Evolutionary conservation across 2,329 filamentous ascomycete species (phyloP).

Genomic region (Fusarium equiseti): DNA sequence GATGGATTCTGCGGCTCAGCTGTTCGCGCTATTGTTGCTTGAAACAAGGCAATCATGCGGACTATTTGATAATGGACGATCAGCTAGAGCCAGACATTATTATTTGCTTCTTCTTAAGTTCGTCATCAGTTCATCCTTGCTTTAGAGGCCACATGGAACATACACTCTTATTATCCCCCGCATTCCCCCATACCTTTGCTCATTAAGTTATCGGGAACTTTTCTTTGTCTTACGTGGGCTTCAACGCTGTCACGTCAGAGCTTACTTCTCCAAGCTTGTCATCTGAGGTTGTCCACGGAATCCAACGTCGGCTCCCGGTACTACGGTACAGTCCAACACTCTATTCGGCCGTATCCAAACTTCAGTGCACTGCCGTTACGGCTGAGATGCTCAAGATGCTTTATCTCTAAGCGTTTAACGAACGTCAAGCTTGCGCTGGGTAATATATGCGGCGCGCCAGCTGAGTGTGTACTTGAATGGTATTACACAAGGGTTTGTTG

Average conservation of each 20-base stretch:
- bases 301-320: constrained; percentile 22
- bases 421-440: neutral
- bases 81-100: neutral
- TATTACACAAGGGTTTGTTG: neutral
- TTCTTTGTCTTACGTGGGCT: constrained; percentile 21
- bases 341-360: constrained; percentile 11
- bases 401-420: neutral
- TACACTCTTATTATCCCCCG: neutral
- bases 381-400: neutral
- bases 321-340: constrained; percentile 22
- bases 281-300: constrained; percentile 12
- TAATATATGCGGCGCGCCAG: neutral
- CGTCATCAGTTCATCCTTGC: constrained; percentile 12
- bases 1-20: constrained; percentile 29
- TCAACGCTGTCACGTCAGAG: constrained; percentile 12
- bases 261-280: constrained; percentile 9
- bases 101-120: neutral
- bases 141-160: neutral
- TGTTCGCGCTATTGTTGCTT: constrained; percentile 6
- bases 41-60: constrained; percentile 23
- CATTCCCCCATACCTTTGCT: neutral
- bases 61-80: constrained; percentile 1
- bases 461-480: constrained; percentile 1
- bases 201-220: constrained; percentile 1
- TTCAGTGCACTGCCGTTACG: neutral